Evolutionary conservation across 306 rosid genomes (phyloP).

Genomic region (Castanea crenata): DNA sequence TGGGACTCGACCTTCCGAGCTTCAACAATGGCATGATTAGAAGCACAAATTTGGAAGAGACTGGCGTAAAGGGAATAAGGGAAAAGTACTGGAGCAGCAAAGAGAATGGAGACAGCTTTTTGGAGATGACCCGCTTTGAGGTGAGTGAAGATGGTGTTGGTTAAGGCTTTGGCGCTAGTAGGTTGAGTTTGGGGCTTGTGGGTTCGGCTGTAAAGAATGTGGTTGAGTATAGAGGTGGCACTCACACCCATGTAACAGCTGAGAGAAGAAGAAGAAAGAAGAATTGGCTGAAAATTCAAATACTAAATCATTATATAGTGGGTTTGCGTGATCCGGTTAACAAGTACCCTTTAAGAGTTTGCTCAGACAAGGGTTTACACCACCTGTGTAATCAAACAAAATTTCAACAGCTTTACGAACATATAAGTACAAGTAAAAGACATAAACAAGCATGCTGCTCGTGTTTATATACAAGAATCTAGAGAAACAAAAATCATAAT

Average conservation of each 20-base stretch:
- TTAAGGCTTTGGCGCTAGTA: slow-evolving; percentile 11
- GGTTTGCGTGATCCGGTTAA: too few relatives aligned
- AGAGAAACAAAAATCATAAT: too few relatives aligned
- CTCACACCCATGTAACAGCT: slow-evolving; percentile 29
- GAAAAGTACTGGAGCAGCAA: slow-evolving; percentile 41
- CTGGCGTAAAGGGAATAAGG: slow-evolving; percentile 49
- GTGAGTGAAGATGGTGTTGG: slow-evolving; percentile 30
- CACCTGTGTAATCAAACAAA: too few relatives aligned
- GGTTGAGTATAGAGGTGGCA: slow-evolving; percentile 38
- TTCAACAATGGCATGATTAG: slow-evolving; percentile 39
- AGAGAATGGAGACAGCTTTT: slow-evolving; percentile 55
- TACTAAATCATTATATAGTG: background rate
- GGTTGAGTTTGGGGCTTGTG: slow-evolving; percentile 21
- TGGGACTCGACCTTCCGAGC: slow-evolving; percentile 70
- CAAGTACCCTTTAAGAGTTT: too few relatives aligned
- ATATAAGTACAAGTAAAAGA: too few relatives aligned
- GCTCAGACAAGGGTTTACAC: too few relatives aligned
- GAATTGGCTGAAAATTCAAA: background rate
- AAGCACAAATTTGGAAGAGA: slow-evolving; percentile 66
- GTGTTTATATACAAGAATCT: too few relatives aligned
- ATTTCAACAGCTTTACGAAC: too few relatives aligned
- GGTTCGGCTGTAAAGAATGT: slow-evolving; percentile 27
- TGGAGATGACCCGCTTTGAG: slow-evolving; percentile 39
- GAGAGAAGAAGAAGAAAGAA: background rate
- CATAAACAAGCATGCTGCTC: too few relatives aligned